Conservation (phyloP, 257 asterid species). For the Rhazya stricta region DNA sequence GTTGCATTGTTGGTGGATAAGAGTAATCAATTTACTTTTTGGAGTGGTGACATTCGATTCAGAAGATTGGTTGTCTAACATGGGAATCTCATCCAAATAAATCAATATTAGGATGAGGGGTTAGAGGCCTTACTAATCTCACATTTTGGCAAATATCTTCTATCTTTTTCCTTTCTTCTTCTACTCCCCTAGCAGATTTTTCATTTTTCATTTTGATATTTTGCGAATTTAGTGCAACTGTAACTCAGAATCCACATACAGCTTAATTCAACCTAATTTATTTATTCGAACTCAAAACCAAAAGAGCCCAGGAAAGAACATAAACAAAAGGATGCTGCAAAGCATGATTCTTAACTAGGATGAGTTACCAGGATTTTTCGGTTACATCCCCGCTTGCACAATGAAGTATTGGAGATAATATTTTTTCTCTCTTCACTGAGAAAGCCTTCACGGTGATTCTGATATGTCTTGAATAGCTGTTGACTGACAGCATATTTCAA, state of each 20-base stretch:
- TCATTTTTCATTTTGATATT: too few relatives aligned
- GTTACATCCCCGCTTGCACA: constrained; percentile 70
- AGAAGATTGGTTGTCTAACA: not conserved
- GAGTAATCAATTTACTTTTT: not conserved
- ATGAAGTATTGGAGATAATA: constrained; percentile 49
- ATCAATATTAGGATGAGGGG: too few relatives aligned
- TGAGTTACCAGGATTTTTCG: constrained; percentile 58
- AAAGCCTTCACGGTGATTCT: constrained; percentile 66
- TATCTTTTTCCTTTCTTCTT: too few relatives aligned
- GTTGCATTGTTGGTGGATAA: too few relatives aligned
- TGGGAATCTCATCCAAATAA: too few relatives aligned
- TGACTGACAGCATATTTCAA: constrained; percentile 65
- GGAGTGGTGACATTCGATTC: not conserved
- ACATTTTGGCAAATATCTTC: too few relatives aligned
- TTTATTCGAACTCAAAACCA: not conserved
- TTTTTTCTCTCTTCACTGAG: constrained; percentile 47
- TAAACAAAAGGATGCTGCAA: not conserved
- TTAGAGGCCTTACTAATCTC: too few relatives aligned
- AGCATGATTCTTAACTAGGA: not conserved
- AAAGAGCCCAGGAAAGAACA: not conserved
- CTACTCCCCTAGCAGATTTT: too few relatives aligned
- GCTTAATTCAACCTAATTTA: not conserved
- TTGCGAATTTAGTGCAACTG: not conserved
- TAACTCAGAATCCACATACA: too few relatives aligned
- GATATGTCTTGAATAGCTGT: constrained; percentile 54